phyloP scores from a whole-genome alignment of 2,329 filamentous ascomycete species.

The Penicillium rolfsii region DNA sequence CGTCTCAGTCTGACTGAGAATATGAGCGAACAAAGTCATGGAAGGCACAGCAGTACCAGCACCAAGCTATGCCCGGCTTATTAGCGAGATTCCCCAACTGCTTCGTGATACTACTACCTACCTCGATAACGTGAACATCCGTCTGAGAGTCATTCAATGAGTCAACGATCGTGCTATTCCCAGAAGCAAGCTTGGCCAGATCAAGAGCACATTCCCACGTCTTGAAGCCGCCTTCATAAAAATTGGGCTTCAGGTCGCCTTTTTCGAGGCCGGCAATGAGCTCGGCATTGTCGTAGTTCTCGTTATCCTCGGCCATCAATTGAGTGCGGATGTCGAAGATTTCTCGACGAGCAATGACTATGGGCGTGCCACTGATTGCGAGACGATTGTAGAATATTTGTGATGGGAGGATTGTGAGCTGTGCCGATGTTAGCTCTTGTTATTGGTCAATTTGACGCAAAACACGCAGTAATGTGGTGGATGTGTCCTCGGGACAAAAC shows the following conservation, averaged over 20 bases:
- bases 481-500: background rate
- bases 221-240: slow-evolving; percentile 71
- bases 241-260: slow-evolving; percentile 61
- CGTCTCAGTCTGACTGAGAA: slow-evolving; percentile 42
- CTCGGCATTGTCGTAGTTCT: slow-evolving; percentile 48
- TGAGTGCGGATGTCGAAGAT: slow-evolving; percentile 67
- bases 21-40: slow-evolving; percentile 57
- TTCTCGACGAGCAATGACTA: slow-evolving; percentile 58
- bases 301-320: slow-evolving; percentile 61
- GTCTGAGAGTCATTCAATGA: slow-evolving; percentile 15
- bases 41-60: slow-evolving; percentile 65
- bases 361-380: slow-evolving; percentile 41
- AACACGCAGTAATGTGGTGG: background rate
- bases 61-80: slow-evolving; percentile 54
- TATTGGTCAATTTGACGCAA: background rate
- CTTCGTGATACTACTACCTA: slow-evolving; percentile 22
- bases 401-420: slow-evolving; percentile 61
- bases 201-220: slow-evolving; percentile 70
- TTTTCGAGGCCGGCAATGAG: slow-evolving; percentile 55
- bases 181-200: slow-evolving; percentile 50
- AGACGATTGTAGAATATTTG: slow-evolving; percentile 63
- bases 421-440: slow-evolving; percentile 16
- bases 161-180: slow-evolving; percentile 22
- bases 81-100: background rate
- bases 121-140: slow-evolving; percentile 48